Evolutionary conservation across 2,329 filamentous ascomycete species (phyloP).

Genomic region (Colletotrichum sp.): DNA sequence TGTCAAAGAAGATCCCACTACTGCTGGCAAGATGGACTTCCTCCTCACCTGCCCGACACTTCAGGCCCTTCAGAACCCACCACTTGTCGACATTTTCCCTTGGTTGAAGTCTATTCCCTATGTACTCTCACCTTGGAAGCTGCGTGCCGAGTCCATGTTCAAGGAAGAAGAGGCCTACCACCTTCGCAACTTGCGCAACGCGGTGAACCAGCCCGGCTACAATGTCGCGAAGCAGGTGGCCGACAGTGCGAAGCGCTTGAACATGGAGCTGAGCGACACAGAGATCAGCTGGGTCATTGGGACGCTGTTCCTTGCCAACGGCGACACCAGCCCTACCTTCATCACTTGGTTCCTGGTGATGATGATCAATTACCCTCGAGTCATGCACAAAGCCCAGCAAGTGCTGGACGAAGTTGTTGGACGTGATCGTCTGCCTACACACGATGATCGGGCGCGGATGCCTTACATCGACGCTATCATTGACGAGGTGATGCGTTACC

Average conservation of each 20-base stretch:
- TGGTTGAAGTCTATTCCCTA: not conserved
- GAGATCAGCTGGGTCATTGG: not conserved
- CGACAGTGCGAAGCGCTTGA: not conserved
- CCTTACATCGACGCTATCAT: constrained; percentile 33
- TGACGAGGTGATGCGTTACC: constrained; percentile 35
- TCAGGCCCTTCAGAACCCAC: not conserved
- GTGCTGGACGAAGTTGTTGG: constrained; percentile 43
- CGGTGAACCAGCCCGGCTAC: not conserved
- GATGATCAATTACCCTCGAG: constrained; percentile 26
- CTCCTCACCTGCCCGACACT: not conserved
- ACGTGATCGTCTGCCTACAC: constrained; percentile 27
- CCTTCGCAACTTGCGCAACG: not conserved
- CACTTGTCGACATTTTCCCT: not conserved
- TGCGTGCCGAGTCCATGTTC: not conserved
- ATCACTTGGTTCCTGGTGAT: constrained; percentile 32
- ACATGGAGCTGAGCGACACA: not conserved
- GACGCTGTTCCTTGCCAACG: not conserved
- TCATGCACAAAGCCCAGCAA: constrained; percentile 39
- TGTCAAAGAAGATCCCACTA: not conserved
- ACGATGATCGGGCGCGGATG: constrained; percentile 27
- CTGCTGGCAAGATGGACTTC: not conserved
- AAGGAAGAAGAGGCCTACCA: not conserved
- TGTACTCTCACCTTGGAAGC: constrained; percentile 6
- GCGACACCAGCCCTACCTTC: not conserved
- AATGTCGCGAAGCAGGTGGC: not conserved